Evolutionary conservation across 768 basidiomycete genomes (phyloP).

Genomic region (Cystobasidiopsis lactophilus): DNA sequence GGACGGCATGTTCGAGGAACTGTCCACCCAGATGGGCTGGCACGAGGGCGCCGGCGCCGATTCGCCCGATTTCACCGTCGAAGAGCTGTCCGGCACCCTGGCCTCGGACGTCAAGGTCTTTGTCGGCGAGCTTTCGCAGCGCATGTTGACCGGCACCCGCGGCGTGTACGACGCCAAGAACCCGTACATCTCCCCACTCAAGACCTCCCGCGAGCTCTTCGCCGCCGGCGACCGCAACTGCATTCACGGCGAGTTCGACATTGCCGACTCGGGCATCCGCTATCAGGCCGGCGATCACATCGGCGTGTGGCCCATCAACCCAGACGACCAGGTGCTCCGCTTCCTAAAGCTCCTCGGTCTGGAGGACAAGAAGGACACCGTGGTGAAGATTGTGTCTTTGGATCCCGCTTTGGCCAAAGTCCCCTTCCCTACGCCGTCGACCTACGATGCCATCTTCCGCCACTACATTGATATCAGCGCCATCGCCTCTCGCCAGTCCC

Average conservation of each 20-base stretch:
- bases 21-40: conserved; percentile 58
- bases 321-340: conserved; percentile 74
- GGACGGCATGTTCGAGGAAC: conserved; percentile 84
- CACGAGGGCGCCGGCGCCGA: conserved; percentile 95
- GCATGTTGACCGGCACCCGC: conserved; percentile 75
- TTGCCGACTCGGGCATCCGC: conserved; percentile 85
- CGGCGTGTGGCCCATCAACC: conserved; percentile 89
- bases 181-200: conserved; percentile 70
- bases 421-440: conserved; percentile 93
- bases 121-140: conserved; percentile 84
- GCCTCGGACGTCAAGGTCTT: conserved; percentile 67
- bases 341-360: conserved; percentile 70
- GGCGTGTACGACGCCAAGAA: conserved; percentile 98
- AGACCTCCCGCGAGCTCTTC: conserved; percentile 63
- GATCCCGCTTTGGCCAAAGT: conserved; percentile 96
- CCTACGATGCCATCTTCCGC: conserved; percentile 73
- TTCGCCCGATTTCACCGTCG: conserved; percentile 75
- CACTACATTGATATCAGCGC: conserved; percentile 96
- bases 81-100: conserved; percentile 45
- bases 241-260: conserved; percentile 79
- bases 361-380: conserved; percentile 50
- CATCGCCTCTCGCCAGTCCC: conserved; percentile 78
- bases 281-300: conserved; percentile 98
- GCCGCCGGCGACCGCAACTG: conserved; percentile 60
- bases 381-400: conserved; percentile 85